Conservation (phyloP, 805 yeast species). For the Hyphopichia homilentoma region DNA sequence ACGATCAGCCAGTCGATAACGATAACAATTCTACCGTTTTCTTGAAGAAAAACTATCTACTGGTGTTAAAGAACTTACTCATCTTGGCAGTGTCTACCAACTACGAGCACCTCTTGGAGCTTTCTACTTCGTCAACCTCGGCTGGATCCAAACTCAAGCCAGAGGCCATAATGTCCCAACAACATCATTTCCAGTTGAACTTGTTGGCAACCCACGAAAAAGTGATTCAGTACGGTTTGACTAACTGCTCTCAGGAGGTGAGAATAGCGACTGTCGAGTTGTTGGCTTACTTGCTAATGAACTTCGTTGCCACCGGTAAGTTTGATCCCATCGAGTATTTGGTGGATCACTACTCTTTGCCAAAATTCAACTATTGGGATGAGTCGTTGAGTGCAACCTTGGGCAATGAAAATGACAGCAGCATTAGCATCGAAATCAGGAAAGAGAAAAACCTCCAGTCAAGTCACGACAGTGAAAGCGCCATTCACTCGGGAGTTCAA, state of each 20-base stretch:
- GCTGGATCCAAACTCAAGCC: conserved; percentile 41
- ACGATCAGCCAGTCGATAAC: conserved; percentile 10
- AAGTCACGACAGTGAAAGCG: conserved; percentile 24
- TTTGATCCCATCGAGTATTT: conserved; percentile 33
- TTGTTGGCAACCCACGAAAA: conserved; percentile 30
- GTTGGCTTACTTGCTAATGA: conserved; percentile 29
- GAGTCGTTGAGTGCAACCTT: conserved; percentile 14
- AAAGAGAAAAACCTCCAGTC: conserved; percentile 17
- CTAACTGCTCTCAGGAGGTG: conserved; percentile 30
- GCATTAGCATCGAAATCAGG: conserved; percentile 10
- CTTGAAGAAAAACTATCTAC: conserved; percentile 28
- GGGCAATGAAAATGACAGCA: conserved; percentile 17
- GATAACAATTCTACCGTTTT: conserved; percentile 16
- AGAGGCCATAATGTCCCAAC: conserved; percentile 37
- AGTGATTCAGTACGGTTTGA: conserved; percentile 23
- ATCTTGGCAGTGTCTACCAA: conserved; percentile 30
- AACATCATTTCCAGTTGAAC: conserved; percentile 31
- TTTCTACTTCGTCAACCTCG: conserved; percentile 29
- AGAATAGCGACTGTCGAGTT: conserved; percentile 35
- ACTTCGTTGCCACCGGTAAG: conserved; percentile 37
- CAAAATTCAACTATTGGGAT: conserved; percentile 28
- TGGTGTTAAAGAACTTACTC: conserved; percentile 28
- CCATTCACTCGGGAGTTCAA: conserved; percentile 16
- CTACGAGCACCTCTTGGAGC: conserved; percentile 34
- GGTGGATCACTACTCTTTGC: conserved; percentile 26